Percentiles rank a stretch among this genome's conserved stretches.
These are phyloP conservation scores for Durotheca rogersii DNA, from an alignment of 495 filamentous ascomycete genomes.

Conservation along the genomic window DNA sequence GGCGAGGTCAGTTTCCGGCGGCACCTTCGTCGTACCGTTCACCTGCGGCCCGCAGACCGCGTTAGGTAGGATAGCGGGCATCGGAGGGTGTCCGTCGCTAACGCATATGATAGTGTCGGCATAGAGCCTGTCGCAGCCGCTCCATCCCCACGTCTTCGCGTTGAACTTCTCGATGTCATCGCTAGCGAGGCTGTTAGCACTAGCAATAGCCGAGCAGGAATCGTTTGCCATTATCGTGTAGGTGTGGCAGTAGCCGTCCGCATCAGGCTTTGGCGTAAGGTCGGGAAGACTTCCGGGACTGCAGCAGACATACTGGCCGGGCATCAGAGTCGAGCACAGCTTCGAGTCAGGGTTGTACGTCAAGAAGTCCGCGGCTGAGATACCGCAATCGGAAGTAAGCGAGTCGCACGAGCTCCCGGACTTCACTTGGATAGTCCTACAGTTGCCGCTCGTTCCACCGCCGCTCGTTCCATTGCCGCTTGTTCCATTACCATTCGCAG, in stretches of 20 bases:
- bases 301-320: slow-evolving; percentile 50
- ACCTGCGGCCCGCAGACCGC: background rate
- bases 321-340: slow-evolving; percentile 40
- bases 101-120: slow-evolving; percentile 44
- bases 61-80: slow-evolving; percentile 37
- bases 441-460: too few species aligned
- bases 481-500: too few species aligned
- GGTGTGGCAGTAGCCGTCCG: slow-evolving; percentile 44
- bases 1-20: background rate
- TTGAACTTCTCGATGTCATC: slow-evolving; percentile 43
- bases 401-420: slow-evolving; percentile 39
- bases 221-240: slow-evolving; percentile 41
- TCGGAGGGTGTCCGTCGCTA: slow-evolving; percentile 46
- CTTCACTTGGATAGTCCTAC: background rate
- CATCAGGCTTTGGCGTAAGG: slow-evolving; percentile 38
- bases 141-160: slow-evolving; percentile 52
- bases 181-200: slow-evolving; percentile 33
- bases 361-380: slow-evolving; percentile 38
- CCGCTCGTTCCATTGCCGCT: too few species aligned
- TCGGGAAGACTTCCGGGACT: slow-evolving; percentile 31
- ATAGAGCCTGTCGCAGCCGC: slow-evolving; percentile 41
- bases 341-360: slow-evolving; percentile 40
- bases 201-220: slow-evolving; percentile 31
- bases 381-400: slow-evolving; percentile 44
- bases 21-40: background rate